phyloP scores from a whole-genome alignment of 2,329 filamentous ascomycete genomes.

The Cryphonectria carpinicola region DNA sequence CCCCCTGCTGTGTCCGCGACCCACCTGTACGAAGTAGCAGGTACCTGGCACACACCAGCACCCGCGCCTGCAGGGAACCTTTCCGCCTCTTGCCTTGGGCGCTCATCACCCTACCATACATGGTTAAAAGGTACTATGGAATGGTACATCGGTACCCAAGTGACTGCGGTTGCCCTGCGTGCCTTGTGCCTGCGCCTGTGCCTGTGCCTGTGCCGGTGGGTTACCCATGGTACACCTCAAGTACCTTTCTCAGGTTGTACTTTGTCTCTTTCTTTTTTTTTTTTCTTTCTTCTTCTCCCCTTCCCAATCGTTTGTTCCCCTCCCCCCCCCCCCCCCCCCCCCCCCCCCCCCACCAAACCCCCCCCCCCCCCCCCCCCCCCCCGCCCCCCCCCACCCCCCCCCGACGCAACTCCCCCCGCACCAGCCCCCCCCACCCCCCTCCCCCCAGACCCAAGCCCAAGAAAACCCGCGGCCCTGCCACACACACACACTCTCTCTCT shows the following conservation, averaged over 20 bases:
- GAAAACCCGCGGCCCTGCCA: neutral
- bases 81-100: neutral
- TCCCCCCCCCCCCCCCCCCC: neutral
- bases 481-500: no score
- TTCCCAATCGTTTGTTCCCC: neutral
- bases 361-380: neutral
- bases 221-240: slow-evolving; percentile 10
- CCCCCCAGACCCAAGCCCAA: neutral
- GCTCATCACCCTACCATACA: slow-evolving; percentile 4
- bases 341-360: neutral
- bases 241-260: slow-evolving; percentile 15
- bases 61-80: neutral
- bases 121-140: neutral
- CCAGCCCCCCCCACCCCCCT: neutral
- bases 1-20: slow-evolving; percentile 14
- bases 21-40: neutral
- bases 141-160: neutral
- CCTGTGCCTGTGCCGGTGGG: slow-evolving; percentile 7
- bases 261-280: neutral
- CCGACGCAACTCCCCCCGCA: no score
- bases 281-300: neutral
- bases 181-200: slow-evolving; percentile 8
- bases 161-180: neutral
- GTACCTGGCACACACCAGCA: neutral
- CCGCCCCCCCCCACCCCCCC: neutral